phyloP scores from a whole-genome alignment of 495 filamentous ascomycete genomes.

The Aspergillus avenaceus region DNA sequence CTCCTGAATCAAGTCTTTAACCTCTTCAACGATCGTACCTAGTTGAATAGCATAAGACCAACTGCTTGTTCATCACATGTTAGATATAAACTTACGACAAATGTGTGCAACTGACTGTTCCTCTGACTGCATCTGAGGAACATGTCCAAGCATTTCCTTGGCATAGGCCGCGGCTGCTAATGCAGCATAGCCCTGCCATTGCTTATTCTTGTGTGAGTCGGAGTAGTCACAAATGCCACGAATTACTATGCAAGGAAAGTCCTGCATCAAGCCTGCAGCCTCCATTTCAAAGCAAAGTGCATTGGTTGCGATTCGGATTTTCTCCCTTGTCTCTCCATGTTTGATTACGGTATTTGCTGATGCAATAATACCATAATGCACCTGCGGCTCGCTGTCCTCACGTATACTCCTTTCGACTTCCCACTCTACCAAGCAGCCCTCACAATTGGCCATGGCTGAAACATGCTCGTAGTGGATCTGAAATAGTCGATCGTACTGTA shows the following conservation, averaged over 20 bases:
- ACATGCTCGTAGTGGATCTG: slow-evolving; percentile 14
- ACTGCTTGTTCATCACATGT: no score
- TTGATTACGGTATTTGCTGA: slow-evolving; percentile 35
- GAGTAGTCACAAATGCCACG: slow-evolving; percentile 33
- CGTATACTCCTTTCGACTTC: slow-evolving; percentile 2
- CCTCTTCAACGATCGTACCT: slow-evolving; percentile 8
- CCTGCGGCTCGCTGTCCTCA: slow-evolving; percentile 13
- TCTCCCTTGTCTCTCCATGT: slow-evolving; percentile 9
- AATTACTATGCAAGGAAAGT: slow-evolving; percentile 29
- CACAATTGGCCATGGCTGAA: slow-evolving; percentile 9
- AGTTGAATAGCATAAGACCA: no score
- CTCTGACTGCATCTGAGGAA: not conserved
- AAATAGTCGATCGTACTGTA: slow-evolving; percentile 20
- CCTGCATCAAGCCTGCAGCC: slow-evolving; percentile 32
- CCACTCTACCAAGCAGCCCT: slow-evolving; percentile 5
- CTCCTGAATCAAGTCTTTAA: slow-evolving; percentile 26
- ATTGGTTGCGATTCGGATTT: not conserved
- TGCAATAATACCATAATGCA: slow-evolving; percentile 38
- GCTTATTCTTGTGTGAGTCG: slow-evolving; percentile 34
- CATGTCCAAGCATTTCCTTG: slow-evolving; percentile 19
- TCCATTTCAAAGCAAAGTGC: slow-evolving; percentile 37
- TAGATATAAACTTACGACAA: slow-evolving; percentile 6
- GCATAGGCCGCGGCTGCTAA: slow-evolving; percentile 29
- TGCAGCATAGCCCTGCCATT: slow-evolving; percentile 32
- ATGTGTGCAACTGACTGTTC: not conserved